Base-by-base conservation (phyloP, 169 alveolate species). In the Plasmodium relictum region DNA sequence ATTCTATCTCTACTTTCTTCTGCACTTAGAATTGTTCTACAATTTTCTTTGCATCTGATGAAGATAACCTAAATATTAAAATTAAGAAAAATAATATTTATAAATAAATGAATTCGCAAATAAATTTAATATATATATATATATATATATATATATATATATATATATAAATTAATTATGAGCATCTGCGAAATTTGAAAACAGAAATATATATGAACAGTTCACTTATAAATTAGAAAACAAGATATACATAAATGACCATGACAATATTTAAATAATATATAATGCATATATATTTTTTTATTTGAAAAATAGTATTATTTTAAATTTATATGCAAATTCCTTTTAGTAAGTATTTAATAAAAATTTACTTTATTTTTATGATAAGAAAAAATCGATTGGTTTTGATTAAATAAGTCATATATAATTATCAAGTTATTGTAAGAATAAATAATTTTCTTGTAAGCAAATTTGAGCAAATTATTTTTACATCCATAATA, bases 401-500 rank as follows among this genome's bases (percentile, higher is more conserved):
- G 89, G 39, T 24, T 44, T 45, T 41, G 7, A 44, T 63, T 70
- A 3, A 76, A 42, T 56, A 76, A 50, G 16, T 76, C 89, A 39
- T 76, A 76, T 70, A 76, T 70, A 31, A 76, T 52, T 52, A 76
- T 68, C 69, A 76, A 76, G 45, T 76, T 76, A 14, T 76, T 56
- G 42, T 62, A 52, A 3, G 89, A 65, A 26, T 76, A 76, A 0
- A 76, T 65, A 42, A 76, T 56, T 39, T 76, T 76, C 16, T 68
- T 76, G 31, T 14, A 10, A 18, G 76, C 31, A 68, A 76, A 76
- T 54, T 76, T 76, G 41, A 56, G 69, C 10, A 76, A 62, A 56
- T 76, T 76, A 62, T 76, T 76, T 76, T 68, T 65, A 50, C 52
- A 22, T 24, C 61, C 68, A 76, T 42, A 50, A 50, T 76, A 76